Evolutionary conservation across 2,329 filamentous ascomycete species (phyloP).

Genomic region (Drechslerella dactyloides): DNA sequence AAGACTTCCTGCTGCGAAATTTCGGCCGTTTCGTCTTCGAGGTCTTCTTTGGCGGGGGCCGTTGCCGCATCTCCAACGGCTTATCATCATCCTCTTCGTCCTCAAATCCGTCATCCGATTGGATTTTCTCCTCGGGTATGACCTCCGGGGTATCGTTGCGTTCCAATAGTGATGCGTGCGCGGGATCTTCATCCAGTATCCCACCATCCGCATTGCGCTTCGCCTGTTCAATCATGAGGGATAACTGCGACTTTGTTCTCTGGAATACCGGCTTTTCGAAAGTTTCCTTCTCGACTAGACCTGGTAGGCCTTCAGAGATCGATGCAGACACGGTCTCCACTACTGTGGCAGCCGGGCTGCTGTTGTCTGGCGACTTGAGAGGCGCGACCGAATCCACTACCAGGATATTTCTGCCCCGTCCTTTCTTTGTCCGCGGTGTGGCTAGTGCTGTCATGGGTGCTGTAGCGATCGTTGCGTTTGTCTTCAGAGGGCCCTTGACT

Average conservation of each 20-base stretch:
- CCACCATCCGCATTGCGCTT: conserved; percentile 26
- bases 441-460: conserved; percentile 48
- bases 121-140: conserved; percentile 33
- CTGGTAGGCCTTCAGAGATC: conserved; percentile 20
- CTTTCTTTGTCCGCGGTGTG: conserved; percentile 40
- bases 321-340: conserved; percentile 34
- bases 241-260: conserved; percentile 53
- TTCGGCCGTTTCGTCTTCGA: conserved; percentile 27
- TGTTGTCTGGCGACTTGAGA: conserved; percentile 52
- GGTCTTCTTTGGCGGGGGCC: conserved; percentile 17
- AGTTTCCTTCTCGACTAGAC: conserved; percentile 46
- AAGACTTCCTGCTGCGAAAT: conserved; percentile 25
- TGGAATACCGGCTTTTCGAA: conserved; percentile 51
- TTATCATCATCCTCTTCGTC: conserved; percentile 33
- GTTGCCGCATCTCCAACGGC: conserved; percentile 33
- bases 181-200: conserved; percentile 6
- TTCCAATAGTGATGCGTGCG: background rate
- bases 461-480: conserved; percentile 34
- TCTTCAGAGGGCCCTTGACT: conserved; percentile 44
- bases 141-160: conserved; percentile 26
- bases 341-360: conserved; percentile 13
- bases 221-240: conserved; percentile 52
- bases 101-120: conserved; percentile 41
- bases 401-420: conserved; percentile 52
- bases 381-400: conserved; percentile 53